Percentiles rank a stretch among this genome's conserved stretches.
These are phyloP conservation scores for Fallopia convolvulus DNA, from an alignment of 148 eudicot species.

Conservation along the genomic window DNA sequence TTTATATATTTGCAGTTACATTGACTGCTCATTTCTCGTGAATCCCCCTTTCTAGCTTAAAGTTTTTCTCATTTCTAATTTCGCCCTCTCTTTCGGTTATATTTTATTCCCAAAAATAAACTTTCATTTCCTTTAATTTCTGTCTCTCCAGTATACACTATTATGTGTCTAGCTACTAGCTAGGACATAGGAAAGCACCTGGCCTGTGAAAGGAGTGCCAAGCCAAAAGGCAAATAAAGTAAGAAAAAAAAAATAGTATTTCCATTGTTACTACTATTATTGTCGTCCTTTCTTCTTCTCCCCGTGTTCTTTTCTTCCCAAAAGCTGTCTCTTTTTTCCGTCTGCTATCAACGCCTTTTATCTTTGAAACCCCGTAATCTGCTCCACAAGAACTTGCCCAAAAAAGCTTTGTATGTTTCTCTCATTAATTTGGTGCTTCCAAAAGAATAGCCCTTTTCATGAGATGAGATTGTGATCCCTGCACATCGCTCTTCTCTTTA, in stretches of 20 bases:
- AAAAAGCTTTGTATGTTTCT: neutral
- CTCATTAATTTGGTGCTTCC: neutral
- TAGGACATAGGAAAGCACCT: neutral
- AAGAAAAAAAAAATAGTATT: neutral
- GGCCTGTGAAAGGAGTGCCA: slow-evolving; percentile 3
- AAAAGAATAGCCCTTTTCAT: neutral
- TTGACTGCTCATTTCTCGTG: slow-evolving; percentile 31
- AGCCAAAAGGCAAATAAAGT: neutral
- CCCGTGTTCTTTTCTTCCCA: slow-evolving; percentile 4
- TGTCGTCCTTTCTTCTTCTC: neutral
- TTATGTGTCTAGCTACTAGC: too few relatives aligned
- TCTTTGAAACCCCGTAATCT: neutral
- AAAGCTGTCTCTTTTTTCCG: neutral
- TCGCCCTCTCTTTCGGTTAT: slow-evolving; percentile 18
- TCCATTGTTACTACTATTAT: neutral
- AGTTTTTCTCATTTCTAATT: slow-evolving; percentile 10
- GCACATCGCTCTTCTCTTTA: neutral
- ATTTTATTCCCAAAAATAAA: slow-evolving; percentile 14
- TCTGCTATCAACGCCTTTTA: slow-evolving; percentile 1
- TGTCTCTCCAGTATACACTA: neutral
- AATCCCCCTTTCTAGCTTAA: slow-evolving; percentile 4
- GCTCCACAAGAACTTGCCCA: neutral
- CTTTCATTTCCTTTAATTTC: neutral
- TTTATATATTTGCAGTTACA: slow-evolving; percentile 3
- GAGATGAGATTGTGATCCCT: neutral